Evolutionary conservation across 345 rosid species (phyloP).

Genomic region (Zanthoxylum bungeanum): DNA sequence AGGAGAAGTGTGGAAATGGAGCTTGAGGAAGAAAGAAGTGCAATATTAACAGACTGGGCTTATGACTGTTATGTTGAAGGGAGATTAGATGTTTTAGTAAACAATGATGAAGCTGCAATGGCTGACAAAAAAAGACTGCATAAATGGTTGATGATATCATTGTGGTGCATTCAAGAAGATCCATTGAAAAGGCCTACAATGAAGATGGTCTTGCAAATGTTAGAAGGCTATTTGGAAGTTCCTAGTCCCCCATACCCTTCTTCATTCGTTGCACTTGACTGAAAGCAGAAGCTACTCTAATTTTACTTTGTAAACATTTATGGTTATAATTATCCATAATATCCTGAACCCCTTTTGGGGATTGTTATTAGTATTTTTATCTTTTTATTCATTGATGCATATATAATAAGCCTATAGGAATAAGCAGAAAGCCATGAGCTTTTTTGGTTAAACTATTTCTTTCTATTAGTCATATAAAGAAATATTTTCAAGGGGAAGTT

Average conservation of each 20-base stretch:
- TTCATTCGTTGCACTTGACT: background rate
- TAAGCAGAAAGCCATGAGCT: too few relatives aligned
- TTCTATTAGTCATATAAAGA: too few relatives aligned
- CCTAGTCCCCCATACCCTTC: conserved; percentile 14
- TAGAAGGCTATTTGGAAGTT: conserved; percentile 20
- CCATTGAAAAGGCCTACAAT: conserved; percentile 20
- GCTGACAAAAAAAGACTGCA: conserved; percentile 12
- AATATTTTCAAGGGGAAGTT: too few relatives aligned
- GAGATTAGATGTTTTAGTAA: conserved; percentile 9
- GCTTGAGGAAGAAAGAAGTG: background rate
- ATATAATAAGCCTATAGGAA: too few relatives aligned
- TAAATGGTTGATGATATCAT: conserved; percentile 17
- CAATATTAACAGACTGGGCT: conserved; percentile 21
- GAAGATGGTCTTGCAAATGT: conserved; percentile 23
- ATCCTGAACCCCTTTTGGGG: background rate
- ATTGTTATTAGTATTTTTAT: background rate
- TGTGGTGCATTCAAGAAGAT: conserved; percentile 31
- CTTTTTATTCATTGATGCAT: background rate
- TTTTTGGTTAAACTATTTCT: too few relatives aligned
- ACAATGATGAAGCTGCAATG: conserved; percentile 9
- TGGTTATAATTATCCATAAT: background rate
- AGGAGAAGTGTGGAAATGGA: conserved; percentile 9
- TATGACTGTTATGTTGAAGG: conserved; percentile 15
- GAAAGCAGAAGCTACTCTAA: background rate
- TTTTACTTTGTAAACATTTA: background rate